Evolutionary conservation across 768 basidiomycete genomes (phyloP), one percentile per base, ranked within the genome.

Genomic region (Tephrocybe sp.): DNA sequence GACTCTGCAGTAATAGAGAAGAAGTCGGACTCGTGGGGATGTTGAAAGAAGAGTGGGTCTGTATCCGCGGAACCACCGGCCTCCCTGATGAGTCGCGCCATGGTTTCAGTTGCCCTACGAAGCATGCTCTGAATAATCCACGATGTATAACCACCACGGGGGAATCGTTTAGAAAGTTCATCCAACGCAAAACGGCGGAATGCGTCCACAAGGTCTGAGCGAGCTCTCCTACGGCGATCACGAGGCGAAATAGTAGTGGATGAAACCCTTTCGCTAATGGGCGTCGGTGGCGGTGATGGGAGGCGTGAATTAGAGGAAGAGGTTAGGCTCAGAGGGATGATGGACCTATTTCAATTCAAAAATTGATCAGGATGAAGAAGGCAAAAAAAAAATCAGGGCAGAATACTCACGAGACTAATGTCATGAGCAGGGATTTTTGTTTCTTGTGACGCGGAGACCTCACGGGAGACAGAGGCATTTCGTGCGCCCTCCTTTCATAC

Each of bases 351-450:
- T n/a, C n/a, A 42, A 3, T 27, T 54, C n/a, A 57, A 37, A 42
- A 47, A 30, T n/a, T n/a, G n/a, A 53, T 21, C n/a, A 22, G 38
- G 39, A 18, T n/a, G 22, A 34, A 37, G 8, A 4, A 7, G 15
- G 33, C 15, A 34, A 9, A 30, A 30, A 30, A 30, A 30, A 30
- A 15, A 7, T 10, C 33, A 21, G 38, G 16, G 49, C 6, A 34
- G 63, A 69, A 41, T 67, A 83, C 75, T 44, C 68, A 84, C 76
- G 82, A 76, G 50, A 88, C 79, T 33, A 90, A 68, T 6, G 83
- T 77, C 77, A 83, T 85, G 41, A 88, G 70, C 51, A 89, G 61
- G 13, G 88, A 89, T 37, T 82, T 75, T 57, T 85, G 82, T 56
- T 81, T 86, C 68, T 84, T 87, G 56, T 88, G 84, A 54, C 76